Evolutionary conservation across 192 early-diverging fungal genomes (phyloP).

Genomic region (Diversispora eburnea): DNA sequence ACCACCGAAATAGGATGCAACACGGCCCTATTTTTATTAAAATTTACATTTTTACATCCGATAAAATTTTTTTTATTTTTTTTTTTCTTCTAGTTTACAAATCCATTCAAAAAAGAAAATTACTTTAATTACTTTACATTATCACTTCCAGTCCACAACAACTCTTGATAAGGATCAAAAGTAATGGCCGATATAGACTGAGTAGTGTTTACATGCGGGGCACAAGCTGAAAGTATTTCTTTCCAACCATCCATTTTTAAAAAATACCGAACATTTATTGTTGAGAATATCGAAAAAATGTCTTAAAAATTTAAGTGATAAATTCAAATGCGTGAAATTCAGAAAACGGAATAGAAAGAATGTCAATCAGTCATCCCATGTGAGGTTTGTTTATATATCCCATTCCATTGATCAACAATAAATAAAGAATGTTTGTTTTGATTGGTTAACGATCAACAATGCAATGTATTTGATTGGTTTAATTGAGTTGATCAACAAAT

Average conservation of each 20-base stretch:
- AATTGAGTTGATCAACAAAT: no score
- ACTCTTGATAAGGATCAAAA: slow-evolving; percentile 74
- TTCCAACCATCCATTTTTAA: slow-evolving; percentile 3
- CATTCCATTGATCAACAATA: no score
- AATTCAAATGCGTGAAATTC: no score
- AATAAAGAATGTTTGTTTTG: no score
- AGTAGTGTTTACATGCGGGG: background rate
- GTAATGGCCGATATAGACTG: slow-evolving; percentile 42
- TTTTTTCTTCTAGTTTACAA: background rate
- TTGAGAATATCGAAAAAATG: no score
- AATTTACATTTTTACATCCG: slow-evolving; percentile 12
- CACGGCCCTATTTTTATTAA: slow-evolving; percentile 52
- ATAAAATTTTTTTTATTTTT: background rate
- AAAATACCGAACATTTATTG: no score
- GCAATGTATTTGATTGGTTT: no score
- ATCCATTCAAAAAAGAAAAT: background rate
- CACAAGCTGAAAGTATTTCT: slow-evolving; percentile 2
- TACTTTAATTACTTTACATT: slow-evolving; percentile 49
- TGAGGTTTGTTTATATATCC: no score
- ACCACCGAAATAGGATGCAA: slow-evolving; percentile 61
- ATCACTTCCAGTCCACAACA: slow-evolving; percentile 84
- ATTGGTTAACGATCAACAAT: no score
- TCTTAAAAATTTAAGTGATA: no score
- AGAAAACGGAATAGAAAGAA: no score
- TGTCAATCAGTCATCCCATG: no score